These are phyloP conservation scores for Aquilaria malaccensis DNA, from an alignment of 345 rosid species.

Conservation along the genomic window DNA sequence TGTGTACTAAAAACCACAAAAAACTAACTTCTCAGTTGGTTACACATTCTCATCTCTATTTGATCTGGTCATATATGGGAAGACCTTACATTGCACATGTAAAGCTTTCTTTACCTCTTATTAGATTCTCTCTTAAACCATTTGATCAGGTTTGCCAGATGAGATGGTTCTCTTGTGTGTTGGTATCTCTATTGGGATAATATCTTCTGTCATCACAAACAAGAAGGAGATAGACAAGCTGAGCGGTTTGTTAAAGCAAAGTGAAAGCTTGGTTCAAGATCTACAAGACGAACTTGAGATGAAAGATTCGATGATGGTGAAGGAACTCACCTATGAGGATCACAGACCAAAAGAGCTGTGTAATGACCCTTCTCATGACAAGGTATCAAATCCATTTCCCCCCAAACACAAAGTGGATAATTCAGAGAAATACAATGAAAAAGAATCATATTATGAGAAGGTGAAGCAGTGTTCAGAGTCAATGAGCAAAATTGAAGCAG, in stretches of 20 bases:
- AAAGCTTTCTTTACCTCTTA: too few species aligned
- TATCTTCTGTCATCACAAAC: slow-evolving; percentile 43
- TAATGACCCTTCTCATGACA: slow-evolving; percentile 20
- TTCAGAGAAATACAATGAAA: slow-evolving; percentile 13
- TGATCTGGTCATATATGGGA: too few species aligned
- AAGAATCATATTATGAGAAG: slow-evolving; percentile 26
- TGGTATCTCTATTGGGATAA: slow-evolving; percentile 64
- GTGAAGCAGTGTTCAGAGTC: slow-evolving; percentile 37
- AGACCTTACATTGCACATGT: too few species aligned
- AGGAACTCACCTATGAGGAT: slow-evolving; percentile 49
- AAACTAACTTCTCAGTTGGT: too few species aligned
- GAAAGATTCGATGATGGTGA: slow-evolving; percentile 54
- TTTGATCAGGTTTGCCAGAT: slow-evolving; percentile 37
- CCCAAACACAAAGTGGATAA: slow-evolving; percentile 13
- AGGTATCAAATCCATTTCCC: slow-evolving; percentile 15
- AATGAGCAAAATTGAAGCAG: slow-evolving; percentile 83
- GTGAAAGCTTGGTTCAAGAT: slow-evolving; percentile 66
- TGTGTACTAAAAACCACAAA: too few species aligned
- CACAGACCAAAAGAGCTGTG: slow-evolving; percentile 24
- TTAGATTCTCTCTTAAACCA: too few species aligned
- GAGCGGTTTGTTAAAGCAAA: slow-evolving; percentile 45
- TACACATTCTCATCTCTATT: too few species aligned
- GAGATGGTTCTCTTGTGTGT: slow-evolving; percentile 44
- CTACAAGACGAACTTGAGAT: slow-evolving; percentile 70
- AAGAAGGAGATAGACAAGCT: slow-evolving; percentile 40